A percentile compares a stretch with the other conserved stretches of the same genome.
phyloP scores from a whole-genome alignment of 2,329 filamentous ascomycete genomes.

The Fusarium falciforme region DNA sequence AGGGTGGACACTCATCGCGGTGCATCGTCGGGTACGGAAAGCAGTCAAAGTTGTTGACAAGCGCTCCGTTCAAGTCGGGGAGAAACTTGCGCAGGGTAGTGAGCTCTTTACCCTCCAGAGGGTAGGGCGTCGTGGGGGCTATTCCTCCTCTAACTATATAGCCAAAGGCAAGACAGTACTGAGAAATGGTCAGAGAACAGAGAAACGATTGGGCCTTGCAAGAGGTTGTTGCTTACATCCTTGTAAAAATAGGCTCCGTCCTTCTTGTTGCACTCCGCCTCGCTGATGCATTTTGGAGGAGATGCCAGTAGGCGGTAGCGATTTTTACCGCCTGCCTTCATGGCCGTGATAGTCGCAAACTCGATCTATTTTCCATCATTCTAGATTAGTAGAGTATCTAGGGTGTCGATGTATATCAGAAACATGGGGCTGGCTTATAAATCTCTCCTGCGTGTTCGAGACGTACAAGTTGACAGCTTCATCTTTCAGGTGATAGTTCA shows the following conservation, averaged over 20 bases:
- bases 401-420: not conserved
- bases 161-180: not conserved
- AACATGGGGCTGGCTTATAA: not conserved
- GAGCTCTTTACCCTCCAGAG: not conserved
- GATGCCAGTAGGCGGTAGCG: not conserved
- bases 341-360: not conserved
- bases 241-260: not conserved
- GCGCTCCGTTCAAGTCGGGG: not conserved
- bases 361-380: not conserved
- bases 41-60: not conserved
- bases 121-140: not conserved
- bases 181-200: not conserved
- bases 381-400: not conserved
- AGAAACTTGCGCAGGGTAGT: not conserved
- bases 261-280: not conserved
- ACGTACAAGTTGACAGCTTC: not conserved
- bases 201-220: not conserved
- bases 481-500: constrained; percentile 1
- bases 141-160: not conserved
- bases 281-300: not conserved
- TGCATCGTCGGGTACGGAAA: not conserved
- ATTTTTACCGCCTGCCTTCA: not conserved
- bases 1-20: not conserved
- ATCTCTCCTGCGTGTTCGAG: not conserved
- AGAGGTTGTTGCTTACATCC: not conserved